A percentile compares a stretch with the other conserved stretches of the same genome.
phyloP scores from a whole-genome alignment of 768 basidiomycete genomes.

The Mrakia frigida region DNA sequence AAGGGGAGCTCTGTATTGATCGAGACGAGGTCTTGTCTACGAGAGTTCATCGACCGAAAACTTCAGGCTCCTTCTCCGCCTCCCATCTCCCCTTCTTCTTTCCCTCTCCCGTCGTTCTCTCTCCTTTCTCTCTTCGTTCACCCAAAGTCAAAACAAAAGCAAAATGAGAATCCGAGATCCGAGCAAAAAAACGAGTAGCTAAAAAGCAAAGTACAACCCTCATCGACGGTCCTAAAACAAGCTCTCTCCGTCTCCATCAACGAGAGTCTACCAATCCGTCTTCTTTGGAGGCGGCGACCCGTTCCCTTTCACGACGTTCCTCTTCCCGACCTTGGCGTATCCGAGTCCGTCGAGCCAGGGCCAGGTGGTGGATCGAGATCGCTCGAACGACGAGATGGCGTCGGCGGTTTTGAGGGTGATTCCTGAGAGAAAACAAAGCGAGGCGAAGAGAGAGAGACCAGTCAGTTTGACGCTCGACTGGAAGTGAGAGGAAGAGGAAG shows the following conservation, averaged over 20 bases:
- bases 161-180: not conserved
- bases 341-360: conserved; percentile 97
- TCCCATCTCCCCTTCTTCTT: too few relatives aligned
- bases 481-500: not conserved
- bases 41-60: too few relatives aligned
- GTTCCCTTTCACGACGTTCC: conserved; percentile 32
- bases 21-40: too few relatives aligned
- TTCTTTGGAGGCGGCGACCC: not conserved
- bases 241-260: not conserved
- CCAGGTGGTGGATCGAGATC: conserved; percentile 68
- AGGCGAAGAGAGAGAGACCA: not conserved
- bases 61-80: too few relatives aligned
- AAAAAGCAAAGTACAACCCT: not conserved
- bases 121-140: not conserved
- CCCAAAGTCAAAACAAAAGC: not conserved
- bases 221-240: not conserved
- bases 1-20: too few relatives aligned
- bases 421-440: not conserved
- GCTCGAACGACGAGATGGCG: conserved; percentile 74
- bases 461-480: conserved; percentile 13
- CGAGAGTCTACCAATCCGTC: conserved; percentile 10
- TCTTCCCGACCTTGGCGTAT: conserved; percentile 60
- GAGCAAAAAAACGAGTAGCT: not conserved
- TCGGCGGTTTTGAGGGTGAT: conserved; percentile 75
- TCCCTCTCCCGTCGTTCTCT: not conserved